phyloP scores from a whole-genome alignment of 306 rosid genomes.

The Benincasa hispida region DNA sequence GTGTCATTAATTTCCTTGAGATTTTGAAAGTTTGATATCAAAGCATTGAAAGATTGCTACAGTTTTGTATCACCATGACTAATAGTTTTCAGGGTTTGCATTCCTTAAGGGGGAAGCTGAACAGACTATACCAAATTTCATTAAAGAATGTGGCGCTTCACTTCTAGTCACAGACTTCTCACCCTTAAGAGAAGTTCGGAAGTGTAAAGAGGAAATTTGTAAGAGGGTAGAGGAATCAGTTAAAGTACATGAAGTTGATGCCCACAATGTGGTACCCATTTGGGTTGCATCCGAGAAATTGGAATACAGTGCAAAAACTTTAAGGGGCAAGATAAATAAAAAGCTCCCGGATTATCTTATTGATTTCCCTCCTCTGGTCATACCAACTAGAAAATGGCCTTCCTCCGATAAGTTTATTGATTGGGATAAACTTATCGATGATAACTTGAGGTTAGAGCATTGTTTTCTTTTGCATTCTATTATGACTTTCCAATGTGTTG shows the following conservation, averaged over 20 bases:
- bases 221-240: constrained; percentile 47
- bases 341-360: constrained; percentile 59
- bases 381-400: constrained; percentile 48
- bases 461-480: neutral
- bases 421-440: constrained; percentile 58
- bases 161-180: constrained; percentile 79
- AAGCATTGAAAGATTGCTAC: neutral
- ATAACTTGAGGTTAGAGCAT: constrained; percentile 51
- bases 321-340: constrained; percentile 73
- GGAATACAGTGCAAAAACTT: constrained; percentile 79
- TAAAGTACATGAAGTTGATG: constrained; percentile 74
- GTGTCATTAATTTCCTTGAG: neutral
- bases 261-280: constrained; percentile 79
- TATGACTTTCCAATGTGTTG: neutral
- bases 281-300: constrained; percentile 83
- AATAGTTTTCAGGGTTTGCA: neutral
- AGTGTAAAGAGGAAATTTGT: constrained; percentile 64
- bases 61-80: neutral
- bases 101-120: constrained; percentile 67
- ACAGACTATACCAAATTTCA: constrained; percentile 55
- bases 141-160: constrained; percentile 75
- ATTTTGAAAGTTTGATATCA: neutral
- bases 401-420: constrained; percentile 17
- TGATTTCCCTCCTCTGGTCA: constrained; percentile 52
- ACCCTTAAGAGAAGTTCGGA: constrained; percentile 53